Base-by-base conservation (phyloP, 2,329 filamentous ascomycete genomes). In the Metarhizium humberi region DNA sequence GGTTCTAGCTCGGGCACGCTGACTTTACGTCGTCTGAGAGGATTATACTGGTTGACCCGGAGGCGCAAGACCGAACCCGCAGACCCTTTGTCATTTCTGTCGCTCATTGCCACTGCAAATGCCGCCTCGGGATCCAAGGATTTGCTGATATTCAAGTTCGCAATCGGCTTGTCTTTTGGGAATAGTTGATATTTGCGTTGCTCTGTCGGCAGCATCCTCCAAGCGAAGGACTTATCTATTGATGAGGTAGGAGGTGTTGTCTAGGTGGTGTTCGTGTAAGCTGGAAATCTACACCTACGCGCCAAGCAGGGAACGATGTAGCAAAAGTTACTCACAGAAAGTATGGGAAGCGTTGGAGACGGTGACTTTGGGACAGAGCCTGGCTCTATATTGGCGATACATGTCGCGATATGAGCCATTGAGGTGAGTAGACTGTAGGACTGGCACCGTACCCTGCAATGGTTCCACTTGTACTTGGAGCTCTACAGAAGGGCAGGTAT, bases 321-420 rank as follows among this genome's bases (percentile, higher is more conserved):
- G 32, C 42, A 51, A 42, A 29, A 10, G 16, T 25, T 14, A 54
- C 60, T 50, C 77, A 79, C 77, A 67, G 71, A 71, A 52, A 78
- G 74, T 59, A 69, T 71, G 54, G 72, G 69, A 58, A 72, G 64
- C 57, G 74, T 70, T 56, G 78, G 74, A 58, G 77, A 76, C 59
- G 73, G 65, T 56, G 73, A 71, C 67, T 74, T 78, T 61, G 74
- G 73, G 75, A 80, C 78, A 77, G 78, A 75, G 65, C 69, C 73
- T 57, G 69, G 65, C 62, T 78, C 76, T 56, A 67, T 65, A 62
- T 77, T 74, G 61, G 78, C 71, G 71, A 85, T 75, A 67, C 81
- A 83, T 63, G 73, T 78, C 67, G 78, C 79, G 69, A 85, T 84
- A 68, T 85, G 82, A 70, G 80, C 79, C 81, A 85, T 85, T 69